phyloP scores from a whole-genome alignment of 202 grass and related monocot genomes.

The Dendrocalamus latiflorus region DNA sequence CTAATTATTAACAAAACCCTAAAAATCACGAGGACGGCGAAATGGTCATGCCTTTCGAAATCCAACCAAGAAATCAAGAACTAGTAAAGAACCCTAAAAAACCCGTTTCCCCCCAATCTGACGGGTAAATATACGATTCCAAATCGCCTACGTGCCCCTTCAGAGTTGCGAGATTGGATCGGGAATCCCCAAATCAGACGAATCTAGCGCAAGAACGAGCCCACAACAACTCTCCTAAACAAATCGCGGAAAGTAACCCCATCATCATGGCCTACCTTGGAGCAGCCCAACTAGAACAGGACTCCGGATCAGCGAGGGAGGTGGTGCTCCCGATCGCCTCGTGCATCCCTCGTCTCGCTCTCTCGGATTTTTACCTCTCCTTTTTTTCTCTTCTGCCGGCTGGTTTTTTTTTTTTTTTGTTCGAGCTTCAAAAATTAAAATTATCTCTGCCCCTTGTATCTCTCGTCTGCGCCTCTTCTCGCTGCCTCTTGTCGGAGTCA shows the following conservation, averaged over 20 bases:
- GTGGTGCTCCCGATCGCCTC: background rate
- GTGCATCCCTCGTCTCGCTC: background rate
- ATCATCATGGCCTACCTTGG: background rate
- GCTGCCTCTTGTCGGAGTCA: background rate
- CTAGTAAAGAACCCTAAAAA: background rate
- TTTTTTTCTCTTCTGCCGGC: background rate
- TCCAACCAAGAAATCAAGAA: background rate
- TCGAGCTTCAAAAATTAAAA: background rate
- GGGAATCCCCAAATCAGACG: background rate
- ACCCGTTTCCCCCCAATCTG: background rate
- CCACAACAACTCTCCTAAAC: too few species aligned
- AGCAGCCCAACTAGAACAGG: background rate
- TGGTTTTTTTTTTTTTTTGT: background rate
- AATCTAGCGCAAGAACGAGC: background rate
- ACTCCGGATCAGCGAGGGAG: background rate
- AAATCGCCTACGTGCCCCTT: background rate
- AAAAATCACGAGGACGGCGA: background rate
- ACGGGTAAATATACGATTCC: background rate
- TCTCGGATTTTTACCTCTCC: background rate
- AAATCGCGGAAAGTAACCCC: too few species aligned
- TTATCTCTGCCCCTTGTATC: background rate
- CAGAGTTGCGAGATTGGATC: background rate
- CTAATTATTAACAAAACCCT: background rate
- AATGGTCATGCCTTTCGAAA: background rate
- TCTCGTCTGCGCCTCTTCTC: background rate